phyloP scores from a whole-genome alignment of 2,329 filamentous ascomycete species.

The Claviceps sorghi region DNA sequence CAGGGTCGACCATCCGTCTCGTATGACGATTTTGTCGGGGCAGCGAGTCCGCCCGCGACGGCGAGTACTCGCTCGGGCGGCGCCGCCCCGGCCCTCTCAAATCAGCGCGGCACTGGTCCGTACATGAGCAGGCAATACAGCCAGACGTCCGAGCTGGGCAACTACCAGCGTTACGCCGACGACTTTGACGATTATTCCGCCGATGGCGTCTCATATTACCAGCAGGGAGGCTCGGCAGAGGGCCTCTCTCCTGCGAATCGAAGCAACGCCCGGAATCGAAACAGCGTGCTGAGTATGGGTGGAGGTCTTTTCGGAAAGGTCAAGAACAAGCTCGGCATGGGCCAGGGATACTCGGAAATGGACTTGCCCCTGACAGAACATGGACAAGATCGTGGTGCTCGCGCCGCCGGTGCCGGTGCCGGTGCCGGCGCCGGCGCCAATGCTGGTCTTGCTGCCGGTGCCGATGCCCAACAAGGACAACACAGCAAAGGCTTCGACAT shows the following conservation, averaged over 20 bases:
- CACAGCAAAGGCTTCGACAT: constrained; percentile 47
- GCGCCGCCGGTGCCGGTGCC: constrained; percentile 23
- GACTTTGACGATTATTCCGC: constrained; percentile 71
- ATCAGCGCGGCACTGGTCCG: constrained; percentile 18
- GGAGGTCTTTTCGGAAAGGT: constrained; percentile 76
- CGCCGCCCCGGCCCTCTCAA: constrained; percentile 12
- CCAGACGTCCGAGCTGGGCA: constrained; percentile 70
- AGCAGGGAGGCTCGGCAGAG: constrained; percentile 50
- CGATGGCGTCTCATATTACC: constrained; percentile 71
- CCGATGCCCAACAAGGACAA: constrained; percentile 27
- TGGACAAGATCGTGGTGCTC: constrained; percentile 24
- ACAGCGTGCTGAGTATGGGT: constrained; percentile 76
- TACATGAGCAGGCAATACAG: constrained; percentile 41
- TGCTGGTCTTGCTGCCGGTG: constrained; percentile 10
- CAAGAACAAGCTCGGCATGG: constrained; percentile 85
- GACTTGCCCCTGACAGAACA: constrained; percentile 85
- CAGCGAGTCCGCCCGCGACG: constrained; percentile 27
- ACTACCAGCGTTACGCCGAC: constrained; percentile 83
- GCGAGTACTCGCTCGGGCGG: constrained; percentile 20
- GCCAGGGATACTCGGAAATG: constrained; percentile 88
- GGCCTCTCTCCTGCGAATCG: constrained; percentile 31
- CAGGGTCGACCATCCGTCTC: constrained; percentile 69
- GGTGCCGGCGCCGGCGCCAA: constrained; percentile 22
- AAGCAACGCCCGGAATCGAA: constrained; percentile 56
- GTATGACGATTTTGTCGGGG: constrained; percentile 87